Evolutionary conservation across 208 protist genomes (phyloP).

Genomic region (Crithidia bombi): DNA sequence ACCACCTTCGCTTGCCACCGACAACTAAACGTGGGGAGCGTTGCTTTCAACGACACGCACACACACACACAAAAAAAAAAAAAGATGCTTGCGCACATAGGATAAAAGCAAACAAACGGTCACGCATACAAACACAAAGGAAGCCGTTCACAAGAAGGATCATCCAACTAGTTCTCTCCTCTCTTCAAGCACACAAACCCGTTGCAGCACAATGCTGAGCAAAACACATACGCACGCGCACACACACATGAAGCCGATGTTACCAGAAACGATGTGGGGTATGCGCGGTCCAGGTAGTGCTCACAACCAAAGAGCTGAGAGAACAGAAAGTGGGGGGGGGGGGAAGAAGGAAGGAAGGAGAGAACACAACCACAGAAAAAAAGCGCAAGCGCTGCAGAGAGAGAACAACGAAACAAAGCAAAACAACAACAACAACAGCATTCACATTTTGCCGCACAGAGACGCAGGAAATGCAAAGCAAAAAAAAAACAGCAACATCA

Average conservation of each 20-base stretch:
- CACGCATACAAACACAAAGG: not conserved
- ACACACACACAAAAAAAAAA: not conserved
- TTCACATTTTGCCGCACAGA: not conserved
- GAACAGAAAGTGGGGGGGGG: not conserved
- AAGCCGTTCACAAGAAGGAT: not conserved
- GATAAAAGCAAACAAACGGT: not conserved
- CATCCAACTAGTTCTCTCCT: not conserved
- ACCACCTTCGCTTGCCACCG: too few relatives aligned
- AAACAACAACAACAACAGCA: not conserved
- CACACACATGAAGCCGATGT: too few relatives aligned
- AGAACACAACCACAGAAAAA: not conserved
- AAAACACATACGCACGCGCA: too few relatives aligned
- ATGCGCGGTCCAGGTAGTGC: too few relatives aligned
- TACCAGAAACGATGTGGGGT: too few relatives aligned
- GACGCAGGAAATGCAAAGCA: not conserved
- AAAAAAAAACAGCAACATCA: not conserved
- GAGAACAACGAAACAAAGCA: not conserved
- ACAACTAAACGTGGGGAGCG: too few relatives aligned
- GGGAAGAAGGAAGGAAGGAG: not conserved
- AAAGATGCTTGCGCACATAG: not conserved
- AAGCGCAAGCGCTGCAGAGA: not conserved
- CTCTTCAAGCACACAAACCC: too few relatives aligned
- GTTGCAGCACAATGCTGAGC: too few relatives aligned
- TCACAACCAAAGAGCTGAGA: not conserved
- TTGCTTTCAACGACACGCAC: too few relatives aligned